Evolutionary conservation across 768 basidiomycete genomes (phyloP).

Genomic region (Leccinum olivaceopallidum): DNA sequence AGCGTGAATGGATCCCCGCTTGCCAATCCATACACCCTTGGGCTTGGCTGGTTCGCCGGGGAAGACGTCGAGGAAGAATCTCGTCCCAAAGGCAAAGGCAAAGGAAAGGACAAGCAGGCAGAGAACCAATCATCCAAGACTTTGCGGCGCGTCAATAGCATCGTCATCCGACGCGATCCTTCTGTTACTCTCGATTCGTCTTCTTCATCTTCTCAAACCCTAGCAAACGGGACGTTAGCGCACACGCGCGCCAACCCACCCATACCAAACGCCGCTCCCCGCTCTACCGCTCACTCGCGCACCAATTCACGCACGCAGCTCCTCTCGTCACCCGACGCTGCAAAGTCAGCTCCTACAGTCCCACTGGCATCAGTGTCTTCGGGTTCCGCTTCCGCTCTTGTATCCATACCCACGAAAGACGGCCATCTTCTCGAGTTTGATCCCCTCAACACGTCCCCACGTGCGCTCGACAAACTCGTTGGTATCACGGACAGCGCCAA

Average conservation of each 20-base stretch:
- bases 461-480: slow-evolving; percentile 70
- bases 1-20: slow-evolving; percentile 84
- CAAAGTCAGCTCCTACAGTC: background rate
- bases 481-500: slow-evolving; percentile 82
- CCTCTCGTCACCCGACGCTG: slow-evolving; percentile 8
- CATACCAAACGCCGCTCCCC: background rate
- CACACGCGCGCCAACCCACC: slow-evolving; percentile 15
- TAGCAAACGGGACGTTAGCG: slow-evolving; percentile 18
- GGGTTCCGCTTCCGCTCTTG: slow-evolving; percentile 52
- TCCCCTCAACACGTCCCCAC: slow-evolving; percentile 71
- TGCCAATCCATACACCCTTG: slow-evolving; percentile 73
- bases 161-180: slow-evolving; percentile 61
- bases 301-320: slow-evolving; percentile 38
- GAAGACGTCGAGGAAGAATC: slow-evolving; percentile 29
- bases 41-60: slow-evolving; percentile 55
- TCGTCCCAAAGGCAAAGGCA: slow-evolving; percentile 17
- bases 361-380: slow-evolving; percentile 3
- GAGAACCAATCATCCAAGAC: slow-evolving; percentile 15
- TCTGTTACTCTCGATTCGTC: slow-evolving; percentile 40
- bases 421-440: slow-evolving; percentile 86
- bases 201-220: slow-evolving; percentile 25
- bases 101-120: slow-evolving; percentile 27
- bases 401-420: slow-evolving; percentile 78
- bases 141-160: slow-evolving; percentile 52
- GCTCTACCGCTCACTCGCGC: slow-evolving; percentile 37